These are phyloP conservation scores for Passalora sequoiae DNA, from an alignment of 2,329 filamentous ascomycete genomes.

Conservation along the genomic window DNA sequence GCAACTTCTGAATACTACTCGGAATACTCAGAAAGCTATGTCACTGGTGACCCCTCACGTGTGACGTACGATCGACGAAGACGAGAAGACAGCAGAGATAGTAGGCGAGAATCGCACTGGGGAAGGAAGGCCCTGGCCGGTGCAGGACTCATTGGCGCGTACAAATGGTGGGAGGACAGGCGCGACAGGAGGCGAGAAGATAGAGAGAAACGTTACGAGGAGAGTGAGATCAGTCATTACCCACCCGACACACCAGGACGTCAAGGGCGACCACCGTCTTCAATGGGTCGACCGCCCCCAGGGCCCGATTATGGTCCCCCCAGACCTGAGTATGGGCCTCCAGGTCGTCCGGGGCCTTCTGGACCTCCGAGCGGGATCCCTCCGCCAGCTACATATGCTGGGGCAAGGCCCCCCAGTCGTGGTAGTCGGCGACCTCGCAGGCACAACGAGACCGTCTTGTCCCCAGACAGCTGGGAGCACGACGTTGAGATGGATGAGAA, in stretches of 20 bases:
- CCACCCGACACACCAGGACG: constrained; percentile 18
- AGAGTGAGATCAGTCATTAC: constrained; percentile 2
- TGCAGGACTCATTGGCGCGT: constrained; percentile 54
- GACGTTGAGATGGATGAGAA: constrained; percentile 36
- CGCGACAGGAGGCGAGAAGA: constrained; percentile 30
- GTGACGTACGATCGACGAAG: constrained; percentile 43
- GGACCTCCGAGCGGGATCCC: constrained; percentile 11
- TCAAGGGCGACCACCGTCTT: constrained; percentile 9
- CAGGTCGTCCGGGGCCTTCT: background rate
- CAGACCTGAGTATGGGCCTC: constrained; percentile 4
- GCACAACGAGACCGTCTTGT: constrained; percentile 19
- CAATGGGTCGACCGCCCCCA: constrained; percentile 12
- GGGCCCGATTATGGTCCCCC: constrained; percentile 3
- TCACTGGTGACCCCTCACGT: constrained; percentile 52
- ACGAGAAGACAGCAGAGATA: constrained; percentile 19
- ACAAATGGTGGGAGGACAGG: constrained; percentile 50
- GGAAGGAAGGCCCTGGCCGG: constrained; percentile 47
- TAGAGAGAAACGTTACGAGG: constrained; percentile 10
- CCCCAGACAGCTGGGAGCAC: constrained; percentile 29
- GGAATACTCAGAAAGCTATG: constrained; percentile 26
- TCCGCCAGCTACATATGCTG: constrained; percentile 7
- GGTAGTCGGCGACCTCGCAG: constrained; percentile 10
- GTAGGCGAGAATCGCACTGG: constrained; percentile 29
- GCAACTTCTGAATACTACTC: constrained; percentile 26
- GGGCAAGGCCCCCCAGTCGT: constrained; percentile 11